Percentiles rank a stretch among this genome's conserved stretches.
These are phyloP conservation scores for Marasmius sp. DNA, from an alignment of 1,284 basidiomycete genomes.

Conservation along the genomic window DNA sequence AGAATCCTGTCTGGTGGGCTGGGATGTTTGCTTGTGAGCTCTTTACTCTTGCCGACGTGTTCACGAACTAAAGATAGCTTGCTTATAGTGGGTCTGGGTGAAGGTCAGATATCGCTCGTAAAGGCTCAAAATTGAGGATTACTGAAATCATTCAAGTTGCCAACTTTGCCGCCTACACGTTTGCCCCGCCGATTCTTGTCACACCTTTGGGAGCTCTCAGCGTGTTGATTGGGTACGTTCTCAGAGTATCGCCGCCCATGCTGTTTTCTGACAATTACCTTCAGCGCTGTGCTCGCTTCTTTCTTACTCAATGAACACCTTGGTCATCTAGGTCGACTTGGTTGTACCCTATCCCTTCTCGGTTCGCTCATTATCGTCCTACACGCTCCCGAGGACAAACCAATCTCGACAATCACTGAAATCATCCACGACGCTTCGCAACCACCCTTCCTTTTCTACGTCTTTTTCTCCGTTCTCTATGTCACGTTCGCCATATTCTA, in stretches of 20 bases:
- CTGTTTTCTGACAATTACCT: conserved; percentile 8
- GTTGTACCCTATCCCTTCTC: conserved; percentile 89
- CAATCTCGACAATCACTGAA: conserved; percentile 92
- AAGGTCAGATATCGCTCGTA: conserved; percentile 52
- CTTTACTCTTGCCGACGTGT: conserved; percentile 1
- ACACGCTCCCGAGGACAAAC: conserved; percentile 95
- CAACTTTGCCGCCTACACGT: conserved; percentile 98
- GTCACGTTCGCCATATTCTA: conserved; percentile 87
- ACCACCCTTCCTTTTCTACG: conserved; percentile 89
- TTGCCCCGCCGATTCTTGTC: conserved; percentile 96
- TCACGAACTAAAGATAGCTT: conserved; percentile 11
- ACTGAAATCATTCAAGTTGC: conserved; percentile 60
- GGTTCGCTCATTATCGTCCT: conserved; percentile 97
- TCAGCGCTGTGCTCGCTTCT: conserved; percentile 88
- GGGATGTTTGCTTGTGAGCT: conserved; percentile 92
- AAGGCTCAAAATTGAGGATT: conserved; percentile 2
- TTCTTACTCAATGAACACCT: conserved; percentile 93
- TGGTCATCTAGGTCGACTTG: conserved; percentile 89
- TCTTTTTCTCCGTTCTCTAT: conserved; percentile 77
- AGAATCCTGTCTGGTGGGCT: conserved; percentile 97
- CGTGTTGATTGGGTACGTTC: conserved; percentile 88
- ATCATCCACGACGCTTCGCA: conserved; percentile 89
- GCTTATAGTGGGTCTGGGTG: conserved; percentile 81
- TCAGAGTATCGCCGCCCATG: conserved; percentile 5
- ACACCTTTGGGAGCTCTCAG: conserved; percentile 95